These are phyloP conservation scores for Yarrowia osloensis DNA, from an alignment of 805 yeast genomes.

Conservation along the genomic window DNA sequence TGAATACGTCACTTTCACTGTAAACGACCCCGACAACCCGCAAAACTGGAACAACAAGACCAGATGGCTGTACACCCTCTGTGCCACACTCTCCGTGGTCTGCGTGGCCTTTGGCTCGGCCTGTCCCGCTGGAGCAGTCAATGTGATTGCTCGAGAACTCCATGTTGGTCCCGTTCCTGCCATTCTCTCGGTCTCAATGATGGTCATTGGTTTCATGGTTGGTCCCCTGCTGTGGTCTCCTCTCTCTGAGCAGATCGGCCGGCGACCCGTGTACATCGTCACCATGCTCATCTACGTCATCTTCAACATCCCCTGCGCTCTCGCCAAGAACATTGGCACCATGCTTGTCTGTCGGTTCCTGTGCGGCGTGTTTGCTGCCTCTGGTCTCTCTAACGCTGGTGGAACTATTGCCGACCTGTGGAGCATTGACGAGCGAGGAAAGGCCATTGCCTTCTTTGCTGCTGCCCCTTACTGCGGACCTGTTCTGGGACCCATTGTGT, in stretches of 20 bases:
- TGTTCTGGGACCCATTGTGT: conserved; percentile 82
- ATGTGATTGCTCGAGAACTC: conserved; percentile 63
- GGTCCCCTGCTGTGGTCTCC: conserved; percentile 94
- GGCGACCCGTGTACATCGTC: conserved; percentile 78
- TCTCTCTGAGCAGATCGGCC: conserved; percentile 78
- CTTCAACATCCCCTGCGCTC: conserved; percentile 85
- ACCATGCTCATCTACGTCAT: conserved; percentile 73
- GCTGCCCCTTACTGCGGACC: conserved; percentile 95
- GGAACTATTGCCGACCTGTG: conserved; percentile 91
- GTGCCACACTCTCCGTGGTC: conserved; percentile 71
- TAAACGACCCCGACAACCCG: conserved; percentile 86
- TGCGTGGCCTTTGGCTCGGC: conserved; percentile 94
- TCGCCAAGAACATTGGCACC: conserved; percentile 79
- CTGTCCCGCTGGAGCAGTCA: conserved; percentile 82
- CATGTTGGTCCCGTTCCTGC: conserved; percentile 78
- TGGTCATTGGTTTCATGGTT: conserved; percentile 85
- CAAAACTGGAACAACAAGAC: conserved; percentile 68
- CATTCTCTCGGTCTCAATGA: conserved; percentile 73
- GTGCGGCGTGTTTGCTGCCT: conserved; percentile 82
- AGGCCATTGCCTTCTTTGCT: conserved; percentile 87
- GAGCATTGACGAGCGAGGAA: conserved; percentile 76
- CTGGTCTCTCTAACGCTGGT: conserved; percentile 84
- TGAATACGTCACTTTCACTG: conserved; percentile 79
- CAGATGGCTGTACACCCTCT: conserved; percentile 54
- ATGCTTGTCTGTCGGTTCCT: conserved; percentile 79